Evolutionary conservation across 169 alveolate genomes (phyloP).

Genomic region (Eimeria praecox): DNA sequence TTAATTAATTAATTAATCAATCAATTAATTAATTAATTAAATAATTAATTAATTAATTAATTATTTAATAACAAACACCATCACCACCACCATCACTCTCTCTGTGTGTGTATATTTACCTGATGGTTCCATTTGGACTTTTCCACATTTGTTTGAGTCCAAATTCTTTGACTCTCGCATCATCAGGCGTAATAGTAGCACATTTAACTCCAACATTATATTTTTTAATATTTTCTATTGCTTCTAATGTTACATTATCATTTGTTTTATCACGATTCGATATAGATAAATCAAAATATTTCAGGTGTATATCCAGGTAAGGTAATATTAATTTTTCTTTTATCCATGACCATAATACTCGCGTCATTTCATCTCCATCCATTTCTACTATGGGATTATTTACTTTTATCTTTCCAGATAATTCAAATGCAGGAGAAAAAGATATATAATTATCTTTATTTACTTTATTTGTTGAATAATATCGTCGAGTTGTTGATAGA

Average conservation of each 20-base stretch:
- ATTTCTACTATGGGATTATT: conserved; percentile 95
- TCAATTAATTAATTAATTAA: no score
- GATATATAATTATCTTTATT: no score
- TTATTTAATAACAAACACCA: no score
- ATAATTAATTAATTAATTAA: no score
- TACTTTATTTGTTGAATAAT: no score
- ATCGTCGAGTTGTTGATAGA: no score
- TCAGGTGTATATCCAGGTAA: conserved; percentile 93
- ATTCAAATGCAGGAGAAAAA: conserved; percentile 32
- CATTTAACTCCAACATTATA: conserved; percentile 96
- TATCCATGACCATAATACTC: conserved; percentile 96
- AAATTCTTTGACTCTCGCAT: conserved; percentile 96
- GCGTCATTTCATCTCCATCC: conserved; percentile 98
- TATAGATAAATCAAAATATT: conserved; percentile 95
- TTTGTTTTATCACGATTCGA: conserved; percentile 95
- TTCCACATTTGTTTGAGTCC: conserved; percentile 96
- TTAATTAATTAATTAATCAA: no score
- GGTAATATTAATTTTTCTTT: conserved; percentile 96
- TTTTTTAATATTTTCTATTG: conserved; percentile 95
- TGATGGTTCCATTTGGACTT: conserved; percentile 97
- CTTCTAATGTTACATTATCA: conserved; percentile 97
- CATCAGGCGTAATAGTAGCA: conserved; percentile 98
- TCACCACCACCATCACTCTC: no score
- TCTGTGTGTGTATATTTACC: no score
- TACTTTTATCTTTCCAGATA: conserved; percentile 86